Percentiles rank a stretch among this genome's conserved stretches.
These are phyloP conservation scores for Linaria vulgaris DNA, from an alignment of 257 asterid species.

Conservation along the genomic window DNA sequence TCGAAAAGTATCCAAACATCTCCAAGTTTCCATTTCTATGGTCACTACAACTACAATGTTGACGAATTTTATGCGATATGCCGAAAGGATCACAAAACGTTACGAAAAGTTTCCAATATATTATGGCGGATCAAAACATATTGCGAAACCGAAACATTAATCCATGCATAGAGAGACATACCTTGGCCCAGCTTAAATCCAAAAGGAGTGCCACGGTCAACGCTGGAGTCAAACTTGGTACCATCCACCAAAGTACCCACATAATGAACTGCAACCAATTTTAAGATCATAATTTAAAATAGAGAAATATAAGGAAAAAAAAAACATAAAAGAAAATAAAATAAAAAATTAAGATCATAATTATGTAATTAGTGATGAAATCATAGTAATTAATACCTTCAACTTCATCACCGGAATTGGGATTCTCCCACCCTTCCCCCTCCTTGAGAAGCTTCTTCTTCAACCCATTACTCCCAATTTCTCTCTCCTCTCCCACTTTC, in stretches of 20 bases:
- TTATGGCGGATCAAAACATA: too few relatives aligned
- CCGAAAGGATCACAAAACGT: too few relatives aligned
- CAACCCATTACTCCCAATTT: conserved; percentile 38
- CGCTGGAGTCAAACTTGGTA: conserved; percentile 60
- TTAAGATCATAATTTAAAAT: too few relatives aligned
- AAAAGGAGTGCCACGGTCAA: conserved; percentile 51
- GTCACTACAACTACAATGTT: too few relatives aligned
- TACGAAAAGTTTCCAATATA: too few relatives aligned
- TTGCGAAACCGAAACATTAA: too few relatives aligned
- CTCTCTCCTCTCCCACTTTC: conserved; percentile 43
- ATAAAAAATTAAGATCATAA: background rate
- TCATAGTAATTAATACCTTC: too few relatives aligned
- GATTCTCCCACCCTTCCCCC: conserved; percentile 50
- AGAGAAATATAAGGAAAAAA: too few relatives aligned
- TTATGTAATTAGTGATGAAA: background rate
- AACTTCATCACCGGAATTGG: conserved; percentile 46
- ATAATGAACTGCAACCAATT: conserved; percentile 50
- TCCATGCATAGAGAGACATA: too few relatives aligned
- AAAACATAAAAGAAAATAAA: background rate
- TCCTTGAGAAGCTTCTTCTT: conserved; percentile 44
- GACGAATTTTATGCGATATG: too few relatives aligned
- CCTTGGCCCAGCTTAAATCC: conserved; percentile 64
- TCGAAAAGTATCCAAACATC: too few relatives aligned
- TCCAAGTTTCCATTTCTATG: too few relatives aligned
- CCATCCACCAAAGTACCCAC: conserved; percentile 59